phyloP scores from a whole-genome alignment of 768 basidiomycete genomes.

The Serendipita sp. region DNA sequence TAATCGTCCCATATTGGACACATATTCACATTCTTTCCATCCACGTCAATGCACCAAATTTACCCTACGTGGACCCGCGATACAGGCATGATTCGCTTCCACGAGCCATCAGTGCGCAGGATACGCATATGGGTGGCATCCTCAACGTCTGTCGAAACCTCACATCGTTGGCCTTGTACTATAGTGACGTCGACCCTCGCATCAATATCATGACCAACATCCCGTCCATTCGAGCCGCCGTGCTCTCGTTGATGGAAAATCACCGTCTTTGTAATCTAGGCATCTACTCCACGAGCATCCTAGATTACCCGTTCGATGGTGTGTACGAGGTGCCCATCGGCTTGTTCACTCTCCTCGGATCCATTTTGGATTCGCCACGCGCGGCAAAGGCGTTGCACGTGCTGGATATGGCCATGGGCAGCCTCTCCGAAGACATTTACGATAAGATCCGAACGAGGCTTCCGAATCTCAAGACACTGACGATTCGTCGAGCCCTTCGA shows the following conservation, averaged over 20 bases:
- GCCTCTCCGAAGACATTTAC: background rate
- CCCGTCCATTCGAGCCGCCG: background rate
- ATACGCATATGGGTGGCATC: background rate
- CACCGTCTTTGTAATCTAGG: background rate
- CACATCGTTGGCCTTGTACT: conserved; percentile 4
- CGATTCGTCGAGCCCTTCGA: background rate
- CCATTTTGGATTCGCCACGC: background rate
- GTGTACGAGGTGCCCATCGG: background rate
- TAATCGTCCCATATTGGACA: background rate
- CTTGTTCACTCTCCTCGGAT: background rate
- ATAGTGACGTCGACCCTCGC: background rate
- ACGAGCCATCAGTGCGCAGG: too few relatives aligned
- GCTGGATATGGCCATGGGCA: background rate
- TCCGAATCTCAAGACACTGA: background rate
- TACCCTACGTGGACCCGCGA: background rate
- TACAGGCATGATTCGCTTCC: background rate
- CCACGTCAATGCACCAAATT: background rate
- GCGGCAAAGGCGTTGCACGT: background rate
- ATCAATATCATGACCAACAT: background rate
- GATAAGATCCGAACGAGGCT: background rate
- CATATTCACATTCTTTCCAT: background rate
- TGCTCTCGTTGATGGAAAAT: background rate
- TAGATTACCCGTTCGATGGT: background rate
- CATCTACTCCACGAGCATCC: background rate
- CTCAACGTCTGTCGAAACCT: background rate